Evolutionary conservation across 139 green algal species (phyloP), one percentile per base, ranked within the genome.

Genomic region (Auxenochlorella pyrenoidosa): DNA sequence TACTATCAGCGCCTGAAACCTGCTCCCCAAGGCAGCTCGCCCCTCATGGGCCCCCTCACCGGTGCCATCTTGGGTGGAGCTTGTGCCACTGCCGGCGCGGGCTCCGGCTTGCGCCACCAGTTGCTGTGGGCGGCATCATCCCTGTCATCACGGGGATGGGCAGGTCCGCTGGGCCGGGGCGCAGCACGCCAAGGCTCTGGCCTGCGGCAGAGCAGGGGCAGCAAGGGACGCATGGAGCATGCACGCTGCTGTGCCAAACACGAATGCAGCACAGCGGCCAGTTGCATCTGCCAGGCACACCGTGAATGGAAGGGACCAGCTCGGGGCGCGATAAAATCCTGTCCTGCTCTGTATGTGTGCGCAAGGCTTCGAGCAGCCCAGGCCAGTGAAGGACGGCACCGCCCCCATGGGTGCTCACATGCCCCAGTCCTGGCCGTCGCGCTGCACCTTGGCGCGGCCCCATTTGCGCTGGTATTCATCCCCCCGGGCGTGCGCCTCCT

Each of bases 171-270:
- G 54, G 71, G 72, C 54, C 75, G 71, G 4, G 83, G 83, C 30
- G 83, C 83, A 3, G 51, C 54, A 21, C 83, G 71, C 83, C 83
- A 87, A 2, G 83, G 83, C 70, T 87, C 83, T 13, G 83, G 83
- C 83, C 83, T 87, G 83, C 66, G n/a, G 47, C 21, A n/a, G n/a
- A n/a, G n/a, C n/a, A n/a, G n/a, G n/a, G n/a, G n/a, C n/a, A 41
- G 43, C 21, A 1, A 38, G 43, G 75, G 60, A 0, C 15, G 12
- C 19, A 8, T 36, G 43, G 0, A 59, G 73, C n/a, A n/a, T 38
- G 40, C 73, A 36, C 5, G 38, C 22, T 54, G 36, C 5, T 54
- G 38, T 1, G n/a, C n/a, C n/a, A n/a, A n/a, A n/a, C n/a, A n/a
- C 36, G 38, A 16, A 13, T 15, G 28, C 19, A 44, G 13, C 47